A percentile compares a stretch with the other conserved stretches of the same genome.
Conservation (phyloP, 768 basidiomycete species). For the Suillus subalutaceus region DNA sequence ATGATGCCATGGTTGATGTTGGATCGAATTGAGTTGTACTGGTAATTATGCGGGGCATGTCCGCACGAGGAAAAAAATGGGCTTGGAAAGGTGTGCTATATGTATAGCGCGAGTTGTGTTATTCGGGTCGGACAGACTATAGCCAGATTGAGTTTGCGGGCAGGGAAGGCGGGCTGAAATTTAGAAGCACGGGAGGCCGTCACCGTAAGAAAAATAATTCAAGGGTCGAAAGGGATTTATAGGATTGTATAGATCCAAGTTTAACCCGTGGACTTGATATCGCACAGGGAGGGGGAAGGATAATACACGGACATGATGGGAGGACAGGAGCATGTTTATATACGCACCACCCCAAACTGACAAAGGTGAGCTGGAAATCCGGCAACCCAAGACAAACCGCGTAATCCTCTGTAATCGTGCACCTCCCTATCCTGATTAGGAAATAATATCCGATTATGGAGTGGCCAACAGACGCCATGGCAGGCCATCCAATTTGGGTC, state of each 20-base stretch:
- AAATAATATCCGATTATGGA: conserved; percentile 8
- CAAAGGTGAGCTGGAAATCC: conserved; percentile 31
- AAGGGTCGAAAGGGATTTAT: conserved; percentile 3
- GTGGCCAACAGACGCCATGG: not conserved
- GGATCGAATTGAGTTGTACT: conserved; percentile 13
- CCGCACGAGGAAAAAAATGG: not conserved
- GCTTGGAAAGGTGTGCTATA: not conserved
- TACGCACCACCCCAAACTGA: conserved; percentile 25
- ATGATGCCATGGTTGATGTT: conserved; percentile 19
- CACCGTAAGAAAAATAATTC: not conserved
- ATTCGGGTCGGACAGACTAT: not conserved
- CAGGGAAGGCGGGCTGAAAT: conserved; percentile 17
- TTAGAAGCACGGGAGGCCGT: conserved; percentile 10
- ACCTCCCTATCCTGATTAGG: conserved; percentile 21
- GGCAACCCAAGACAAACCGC: conserved; percentile 27
- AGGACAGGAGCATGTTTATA: conserved; percentile 18
- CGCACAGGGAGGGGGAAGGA: conserved; percentile 11
- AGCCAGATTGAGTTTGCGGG: conserved; percentile 3
- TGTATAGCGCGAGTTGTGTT: conserved; percentile 6
- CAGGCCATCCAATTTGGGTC: not conserved
- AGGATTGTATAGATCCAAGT: not conserved
- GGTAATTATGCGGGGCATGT: conserved; percentile 11
- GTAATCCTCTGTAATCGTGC: conserved; percentile 31
- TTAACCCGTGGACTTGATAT: not conserved
- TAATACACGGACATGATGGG: conserved; percentile 35